Evolutionary conservation across 768 basidiomycete species (phyloP).

Genomic region (Kwoniella europaea): DNA sequence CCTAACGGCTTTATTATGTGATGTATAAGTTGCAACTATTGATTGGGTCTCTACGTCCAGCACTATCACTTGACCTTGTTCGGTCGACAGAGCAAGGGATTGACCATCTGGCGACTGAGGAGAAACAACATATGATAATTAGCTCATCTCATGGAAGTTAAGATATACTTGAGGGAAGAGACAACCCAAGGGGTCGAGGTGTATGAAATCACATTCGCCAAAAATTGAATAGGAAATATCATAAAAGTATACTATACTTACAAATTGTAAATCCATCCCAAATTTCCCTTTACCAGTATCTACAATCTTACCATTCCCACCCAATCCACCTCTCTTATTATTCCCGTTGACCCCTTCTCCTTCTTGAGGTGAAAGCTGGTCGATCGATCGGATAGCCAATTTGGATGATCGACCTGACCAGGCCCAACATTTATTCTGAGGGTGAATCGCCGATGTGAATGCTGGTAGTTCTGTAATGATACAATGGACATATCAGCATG

Average conservation of each 20-base stretch:
- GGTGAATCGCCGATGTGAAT: slow-evolving; percentile 83
- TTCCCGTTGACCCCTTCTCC: slow-evolving; percentile 22
- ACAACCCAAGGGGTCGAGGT: too few relatives aligned
- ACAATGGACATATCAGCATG: neutral
- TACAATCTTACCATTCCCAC: slow-evolving; percentile 48
- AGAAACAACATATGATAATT: neutral
- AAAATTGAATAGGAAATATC: slow-evolving; percentile 62
- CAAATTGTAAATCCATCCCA: slow-evolving; percentile 58
- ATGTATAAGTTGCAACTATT: slow-evolving; percentile 73
- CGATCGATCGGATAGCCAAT: slow-evolving; percentile 39
- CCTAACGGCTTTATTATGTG: slow-evolving; percentile 88
- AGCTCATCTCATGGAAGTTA: too few relatives aligned
- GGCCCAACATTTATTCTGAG: slow-evolving; percentile 58
- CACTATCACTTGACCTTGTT: slow-evolving; percentile 84
- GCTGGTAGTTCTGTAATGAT: slow-evolving; percentile 61
- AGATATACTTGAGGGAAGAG: too few relatives aligned
- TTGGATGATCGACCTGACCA: slow-evolving; percentile 55
- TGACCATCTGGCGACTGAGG: slow-evolving; percentile 90
- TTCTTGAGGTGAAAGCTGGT: slow-evolving; percentile 8
- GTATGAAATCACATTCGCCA: too few relatives aligned
- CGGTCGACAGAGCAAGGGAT: slow-evolving; percentile 78
- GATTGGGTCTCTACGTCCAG: slow-evolving; percentile 76
- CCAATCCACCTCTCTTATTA: slow-evolving; percentile 25
- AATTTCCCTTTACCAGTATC: slow-evolving; percentile 58
- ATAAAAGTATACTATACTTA: slow-evolving; percentile 69